Evolutionary conservation across 1,139 yeast species (phyloP).

Genomic region (Hyphopichia burtonii): DNA sequence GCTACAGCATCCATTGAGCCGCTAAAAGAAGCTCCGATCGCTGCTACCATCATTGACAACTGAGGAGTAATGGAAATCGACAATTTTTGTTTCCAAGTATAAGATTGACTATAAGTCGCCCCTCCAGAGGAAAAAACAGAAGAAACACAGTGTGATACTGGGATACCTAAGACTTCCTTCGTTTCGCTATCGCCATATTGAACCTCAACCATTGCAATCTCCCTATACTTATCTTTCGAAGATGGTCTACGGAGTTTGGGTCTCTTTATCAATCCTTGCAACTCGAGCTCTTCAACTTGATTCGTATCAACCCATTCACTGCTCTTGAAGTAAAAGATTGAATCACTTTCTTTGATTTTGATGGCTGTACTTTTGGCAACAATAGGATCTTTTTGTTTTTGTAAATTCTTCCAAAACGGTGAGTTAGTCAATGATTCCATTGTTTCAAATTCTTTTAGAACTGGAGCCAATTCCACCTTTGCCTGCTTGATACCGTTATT

Average conservation of each 20-base stretch:
- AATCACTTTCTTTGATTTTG: conserved; percentile 11
- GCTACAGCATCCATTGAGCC: conserved; percentile 11
- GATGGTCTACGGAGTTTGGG: background rate
- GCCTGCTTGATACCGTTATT: background rate
- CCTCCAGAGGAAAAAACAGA: conserved; percentile 17
- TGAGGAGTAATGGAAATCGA: conserved; percentile 9
- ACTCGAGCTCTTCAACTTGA: background rate
- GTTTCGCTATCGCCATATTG: conserved; percentile 13
- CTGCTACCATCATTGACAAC: conserved; percentile 6
- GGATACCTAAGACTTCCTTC: conserved; percentile 8
- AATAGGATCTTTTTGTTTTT: conserved; percentile 10
- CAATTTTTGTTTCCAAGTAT: conserved; percentile 8
- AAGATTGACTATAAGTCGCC: conserved; percentile 15
- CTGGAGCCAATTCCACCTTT: background rate
- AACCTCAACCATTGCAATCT: conserved; percentile 17
- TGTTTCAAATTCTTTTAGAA: conserved; percentile 7
- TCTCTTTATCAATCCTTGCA: background rate
- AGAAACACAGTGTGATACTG: conserved; percentile 19
- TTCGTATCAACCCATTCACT: conserved; percentile 7
- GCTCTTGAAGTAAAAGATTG: conserved; percentile 13
- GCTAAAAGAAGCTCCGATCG: conserved; percentile 12
- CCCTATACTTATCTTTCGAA: conserved; percentile 6
- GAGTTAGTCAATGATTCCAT: conserved; percentile 12
- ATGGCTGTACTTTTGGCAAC: conserved; percentile 14
- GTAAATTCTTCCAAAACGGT: conserved; percentile 15